Base-by-base conservation (phyloP, 1,284 basidiomycete species). In the Neolentinus lepideus region DNA sequence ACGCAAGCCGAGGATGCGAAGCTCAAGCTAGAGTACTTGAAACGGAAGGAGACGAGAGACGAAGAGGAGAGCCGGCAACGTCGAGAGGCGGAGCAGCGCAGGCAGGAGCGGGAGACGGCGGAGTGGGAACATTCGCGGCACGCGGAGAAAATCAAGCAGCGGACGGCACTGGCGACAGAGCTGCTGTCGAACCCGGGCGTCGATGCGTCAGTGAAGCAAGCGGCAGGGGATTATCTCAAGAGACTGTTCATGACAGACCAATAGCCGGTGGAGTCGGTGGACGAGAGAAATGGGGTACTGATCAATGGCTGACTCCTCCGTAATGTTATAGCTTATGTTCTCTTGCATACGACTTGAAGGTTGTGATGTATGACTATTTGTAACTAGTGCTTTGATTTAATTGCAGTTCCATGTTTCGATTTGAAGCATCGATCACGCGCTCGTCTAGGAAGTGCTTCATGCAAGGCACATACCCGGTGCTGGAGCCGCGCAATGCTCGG, bases 151-250 rank as follows among this genome's bases (percentile, higher is more conserved):
- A 71, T 73, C 47, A 84, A 81, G 63, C 79, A 85, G 59, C 84
- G 79, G 62, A 79, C 79, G 33, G 78, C 81, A 58, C 76, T 79
- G 55, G 87, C 86, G 29, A 81, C 83, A 57, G 81, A 83, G 51
- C 59, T 87, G 14, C 66, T 87, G 57, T 69, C 73, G n/a, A 83
- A 79, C 59, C 72, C 76, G 9, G 70, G 67, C 38, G 73, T 82
- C 12, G 81, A 84, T 58, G 72, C 75, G 22, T 73, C 76, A 16
- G 74, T 88, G 53, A 83, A 80, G 64, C 78, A 80, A 61, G 81
- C 80, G 3, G 86, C 85, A 4, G 76, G 80, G 54, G 84, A 88
- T 53, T 89, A 84, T 67, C 67, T 88, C 58, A 85, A 84, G 70
- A 79, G 77, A 62, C 66, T 84, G n/a, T 83, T 72, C 33, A 31